Percentiles rank a stretch among this genome's conserved stretches.
Evolutionary conservation across 345 rosid species (phyloP).

Genomic region (Melaleuca quinquenervia): DNA sequence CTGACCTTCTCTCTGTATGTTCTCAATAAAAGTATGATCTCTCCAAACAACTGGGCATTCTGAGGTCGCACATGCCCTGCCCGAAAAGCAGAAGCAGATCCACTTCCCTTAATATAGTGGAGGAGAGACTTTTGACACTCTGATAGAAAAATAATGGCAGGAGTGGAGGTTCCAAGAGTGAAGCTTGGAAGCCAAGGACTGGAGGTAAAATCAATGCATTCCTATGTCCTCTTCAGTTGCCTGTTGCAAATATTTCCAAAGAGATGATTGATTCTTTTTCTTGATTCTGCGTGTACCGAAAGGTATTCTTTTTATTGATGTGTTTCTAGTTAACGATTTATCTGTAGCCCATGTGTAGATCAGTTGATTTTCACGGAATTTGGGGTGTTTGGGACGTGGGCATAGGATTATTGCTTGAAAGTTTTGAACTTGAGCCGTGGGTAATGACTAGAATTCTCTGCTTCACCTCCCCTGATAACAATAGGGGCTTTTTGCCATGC

Average conservation of each 20-base stretch:
- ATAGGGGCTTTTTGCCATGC: neutral
- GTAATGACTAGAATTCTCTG: neutral
- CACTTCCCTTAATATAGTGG: neutral
- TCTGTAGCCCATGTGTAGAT: neutral
- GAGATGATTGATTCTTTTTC: neutral
- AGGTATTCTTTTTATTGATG: neutral
- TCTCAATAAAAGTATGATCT: too few species aligned
- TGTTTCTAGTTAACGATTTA: neutral
- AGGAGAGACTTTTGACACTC: neutral
- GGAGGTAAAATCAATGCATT: neutral
- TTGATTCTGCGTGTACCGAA: neutral
- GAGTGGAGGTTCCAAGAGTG: slow-evolving; percentile 1
- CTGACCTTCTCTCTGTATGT: too few species aligned
- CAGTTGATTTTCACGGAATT: neutral
- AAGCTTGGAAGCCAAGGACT: slow-evolving; percentile 6
- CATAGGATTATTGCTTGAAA: neutral
- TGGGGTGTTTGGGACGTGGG: neutral
- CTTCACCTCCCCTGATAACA: neutral
- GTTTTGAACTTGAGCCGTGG: neutral
- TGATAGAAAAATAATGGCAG: neutral
- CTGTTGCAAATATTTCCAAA: neutral
- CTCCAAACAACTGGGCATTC: neutral
- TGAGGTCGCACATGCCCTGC: neutral
- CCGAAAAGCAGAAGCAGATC: neutral
- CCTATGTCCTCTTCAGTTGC: neutral